A percentile compares a stretch with the other conserved stretches of the same genome.
Evolutionary conservation across 2,329 filamentous ascomycete species (phyloP).

Genomic region (Colletotrichum navitas): DNA sequence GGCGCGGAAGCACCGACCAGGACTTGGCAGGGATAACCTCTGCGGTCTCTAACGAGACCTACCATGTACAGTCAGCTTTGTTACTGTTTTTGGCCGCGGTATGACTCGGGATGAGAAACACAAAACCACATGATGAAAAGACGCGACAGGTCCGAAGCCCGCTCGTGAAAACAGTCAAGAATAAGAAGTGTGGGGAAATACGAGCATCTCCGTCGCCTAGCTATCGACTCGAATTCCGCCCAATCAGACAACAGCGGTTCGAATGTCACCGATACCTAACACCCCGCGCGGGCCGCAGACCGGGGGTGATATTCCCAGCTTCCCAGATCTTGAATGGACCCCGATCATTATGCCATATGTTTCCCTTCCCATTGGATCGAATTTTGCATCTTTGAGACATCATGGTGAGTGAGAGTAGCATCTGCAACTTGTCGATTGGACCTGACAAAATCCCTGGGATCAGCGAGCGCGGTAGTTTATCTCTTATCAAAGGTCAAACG

Average conservation of each 20-base stretch:
- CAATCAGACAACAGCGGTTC: constrained; percentile 27
- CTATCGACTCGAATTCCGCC: neutral
- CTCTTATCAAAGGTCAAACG: constrained; percentile 27
- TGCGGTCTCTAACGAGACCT: neutral
- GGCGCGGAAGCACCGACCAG: neutral
- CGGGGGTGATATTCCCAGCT: constrained; percentile 1
- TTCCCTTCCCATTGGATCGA: neutral
- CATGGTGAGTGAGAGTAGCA: neutral
- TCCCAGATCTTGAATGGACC: neutral
- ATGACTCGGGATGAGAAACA: neutral
- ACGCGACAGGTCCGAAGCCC: neutral
- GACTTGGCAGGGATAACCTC: neutral
- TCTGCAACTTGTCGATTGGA: neutral
- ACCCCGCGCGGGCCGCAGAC: constrained; percentile 12
- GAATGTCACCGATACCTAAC: constrained; percentile 15
- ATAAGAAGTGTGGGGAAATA: neutral
- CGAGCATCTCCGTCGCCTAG: constrained; percentile 29
- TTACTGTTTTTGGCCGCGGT: neutral
- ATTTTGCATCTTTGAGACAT: too few relatives aligned
- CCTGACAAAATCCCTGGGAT: neutral
- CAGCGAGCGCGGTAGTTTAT: constrained; percentile 1
- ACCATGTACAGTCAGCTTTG: neutral
- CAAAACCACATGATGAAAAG: neutral
- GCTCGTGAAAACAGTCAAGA: neutral
- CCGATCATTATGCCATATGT: neutral